These are phyloP conservation scores for Vaccinium vitisidaea DNA, from an alignment of 148 eudicot species.

Conservation along the genomic window DNA sequence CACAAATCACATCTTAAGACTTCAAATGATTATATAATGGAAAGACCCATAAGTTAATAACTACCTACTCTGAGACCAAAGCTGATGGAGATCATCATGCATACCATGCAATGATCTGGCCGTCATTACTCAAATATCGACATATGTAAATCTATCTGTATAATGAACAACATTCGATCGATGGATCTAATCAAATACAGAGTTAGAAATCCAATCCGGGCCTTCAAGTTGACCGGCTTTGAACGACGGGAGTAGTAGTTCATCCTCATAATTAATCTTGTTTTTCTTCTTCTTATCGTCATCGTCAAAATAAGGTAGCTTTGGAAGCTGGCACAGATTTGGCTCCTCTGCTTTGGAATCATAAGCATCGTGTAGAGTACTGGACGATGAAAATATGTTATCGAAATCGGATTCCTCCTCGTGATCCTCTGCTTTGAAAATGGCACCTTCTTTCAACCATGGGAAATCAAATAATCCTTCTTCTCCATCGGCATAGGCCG, in stretches of 20 bases:
- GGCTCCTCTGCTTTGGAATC: background rate
- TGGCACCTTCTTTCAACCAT: conserved; percentile 1
- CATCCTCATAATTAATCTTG: background rate
- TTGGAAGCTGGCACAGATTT: background rate
- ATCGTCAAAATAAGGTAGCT: background rate
- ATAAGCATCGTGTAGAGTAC: background rate
- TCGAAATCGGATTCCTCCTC: background rate
- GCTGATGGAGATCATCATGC: background rate
- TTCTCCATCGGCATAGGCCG: background rate
- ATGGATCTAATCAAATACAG: background rate
- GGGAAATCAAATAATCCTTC: background rate
- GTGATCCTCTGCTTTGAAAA: background rate
- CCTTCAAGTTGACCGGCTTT: conserved; percentile 5
- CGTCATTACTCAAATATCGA: background rate
- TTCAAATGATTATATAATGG: background rate
- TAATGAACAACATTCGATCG: background rate
- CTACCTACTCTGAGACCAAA: background rate
- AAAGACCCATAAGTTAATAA: background rate
- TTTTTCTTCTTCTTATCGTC: background rate
- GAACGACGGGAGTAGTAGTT: background rate
- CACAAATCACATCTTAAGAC: background rate
- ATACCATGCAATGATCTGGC: background rate
- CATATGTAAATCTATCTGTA: background rate
- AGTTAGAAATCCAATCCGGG: conserved; percentile 6
- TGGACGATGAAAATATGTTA: background rate